Evolutionary conservation across 331 rosid genomes (phyloP), one percentile per base, ranked within the genome.

Genomic region (Spiraea crenata): DNA sequence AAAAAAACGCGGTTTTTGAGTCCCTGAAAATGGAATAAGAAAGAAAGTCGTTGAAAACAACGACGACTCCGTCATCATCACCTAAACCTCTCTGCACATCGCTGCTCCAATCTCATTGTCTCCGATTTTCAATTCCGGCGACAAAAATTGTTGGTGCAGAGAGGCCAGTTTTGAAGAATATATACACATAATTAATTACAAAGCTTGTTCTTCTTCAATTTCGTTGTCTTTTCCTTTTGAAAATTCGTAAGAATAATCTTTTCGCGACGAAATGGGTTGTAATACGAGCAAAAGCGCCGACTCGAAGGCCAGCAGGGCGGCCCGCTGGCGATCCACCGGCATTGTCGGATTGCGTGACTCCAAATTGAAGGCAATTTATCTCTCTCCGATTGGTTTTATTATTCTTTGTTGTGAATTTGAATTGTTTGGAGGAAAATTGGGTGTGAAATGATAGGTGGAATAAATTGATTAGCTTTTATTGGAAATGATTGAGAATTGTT

Each of bases 301-400:
- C 58, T 83, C 92, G 14, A 89, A 86, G 67, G 86, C 91, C 3
- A 81, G 46, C 63, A 78, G 98, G 65, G 39, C 76, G 12, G 73
- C 96, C 13, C 96, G 99, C 31, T 95, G 99, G 99, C 90, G 90
- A 82, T 85, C 99, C 82, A 95, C 99, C 1, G 96, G 99, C 73
- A 95, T 89, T 81, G 96, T 95, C 55, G 99, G 90, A 75, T 65
- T 91, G 82, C 96, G 98, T 42, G 99, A 95, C 79, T 85, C 92
- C 73, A 91, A 95, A 83, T 80, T 95, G 85, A 95, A 95, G 97
- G 99, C 59, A 68, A 54, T 19, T 47, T 76, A 12, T 66, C 57
- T 69, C 63, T 52, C 57, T 57, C 35, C 68, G 25, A 16, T 44
- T 37, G 19, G 0, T 14, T 71, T 7, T 42, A 42, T 46, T 39